Percentiles rank a stretch among this genome's conserved stretches.
Evolutionary conservation across 371 early-diverging fungal genomes (phyloP).

Genomic region (Circinella umbellata): DNA sequence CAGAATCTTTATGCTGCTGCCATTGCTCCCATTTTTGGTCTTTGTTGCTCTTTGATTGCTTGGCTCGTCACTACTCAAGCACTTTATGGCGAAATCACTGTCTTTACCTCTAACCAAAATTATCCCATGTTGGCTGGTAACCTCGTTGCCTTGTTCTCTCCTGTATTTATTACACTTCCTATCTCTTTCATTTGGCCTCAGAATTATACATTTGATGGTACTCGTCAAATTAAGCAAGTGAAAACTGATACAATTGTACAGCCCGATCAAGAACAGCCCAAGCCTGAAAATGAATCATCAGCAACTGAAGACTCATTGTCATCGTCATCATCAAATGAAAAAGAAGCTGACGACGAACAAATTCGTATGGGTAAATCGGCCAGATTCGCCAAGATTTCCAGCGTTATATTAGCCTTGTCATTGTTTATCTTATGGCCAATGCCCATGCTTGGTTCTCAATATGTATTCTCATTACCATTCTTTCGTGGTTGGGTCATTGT

Average conservation of each 20-base stretch:
- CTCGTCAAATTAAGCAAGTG: constrained; percentile 50
- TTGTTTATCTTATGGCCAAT: constrained; percentile 71
- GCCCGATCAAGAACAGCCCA: constrained; percentile 14
- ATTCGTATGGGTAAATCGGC: constrained; percentile 32
- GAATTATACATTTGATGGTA: constrained; percentile 64
- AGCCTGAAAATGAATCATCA: too few relatives aligned
- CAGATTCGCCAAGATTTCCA: constrained; percentile 35
- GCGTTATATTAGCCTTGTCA: constrained; percentile 54
- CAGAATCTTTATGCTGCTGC: constrained; percentile 62
- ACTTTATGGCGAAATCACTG: constrained; percentile 58
- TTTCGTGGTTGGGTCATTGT: constrained; percentile 74
- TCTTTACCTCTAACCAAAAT: constrained; percentile 62
- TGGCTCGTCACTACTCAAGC: constrained; percentile 65
- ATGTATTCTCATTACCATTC: constrained; percentile 66
- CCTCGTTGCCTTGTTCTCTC: constrained; percentile 46
- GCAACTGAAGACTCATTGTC: too few relatives aligned
- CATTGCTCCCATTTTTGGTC: constrained; percentile 58
- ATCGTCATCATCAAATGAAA: constrained; percentile 16
- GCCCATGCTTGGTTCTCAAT: constrained; percentile 68
- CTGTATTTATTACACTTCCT: constrained; percentile 24
- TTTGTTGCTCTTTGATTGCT: constrained; percentile 55
- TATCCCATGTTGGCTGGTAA: constrained; percentile 79
- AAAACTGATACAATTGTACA: constrained; percentile 38
- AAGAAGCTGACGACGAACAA: constrained; percentile 33
- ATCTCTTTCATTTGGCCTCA: constrained; percentile 58